Evolutionary conservation across 1,139 yeast genomes (phyloP), one percentile per base, ranked within the genome.

Genomic region (Kodamaea arcana): DNA sequence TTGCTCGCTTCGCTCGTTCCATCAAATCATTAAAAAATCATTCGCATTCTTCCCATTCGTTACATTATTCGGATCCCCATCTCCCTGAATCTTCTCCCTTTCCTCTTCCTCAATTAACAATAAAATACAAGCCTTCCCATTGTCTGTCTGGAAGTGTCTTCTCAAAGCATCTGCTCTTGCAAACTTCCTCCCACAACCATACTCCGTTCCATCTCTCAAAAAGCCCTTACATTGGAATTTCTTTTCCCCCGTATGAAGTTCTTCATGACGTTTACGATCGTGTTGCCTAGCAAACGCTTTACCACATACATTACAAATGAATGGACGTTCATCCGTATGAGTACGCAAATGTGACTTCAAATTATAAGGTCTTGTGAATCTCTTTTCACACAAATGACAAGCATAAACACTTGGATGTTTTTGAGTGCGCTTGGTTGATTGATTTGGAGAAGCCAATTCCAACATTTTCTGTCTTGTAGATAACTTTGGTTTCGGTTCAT

Each of bases 211-310:
- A 53, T 75, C 81, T 38, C 75, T 74, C 39, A 86, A 62, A 8
- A 64, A 58, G 0, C 97, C 97, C 42, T 74, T 72, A 59, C 98
- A 92, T 44, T 82, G 87, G 54, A 77, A 92, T 51, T 83, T 76
- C 66, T 87, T 90, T 56, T 85, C 92, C 3, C 97, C 97, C 6
- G 88, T 72, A 56, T 92, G 98, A 40, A 92, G 67, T 42, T 87
- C 95, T 54, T 90, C 97, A 54, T 92, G 98, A 29, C 98, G 72
- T 54, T 87, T 88, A 28, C 95, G 67, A 59, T 92, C 98, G 53
- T 92, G 97, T 53, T 88, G 96, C 39, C 98, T 67, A 1, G 97
- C 97, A 72, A 92, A 92, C 3, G 96, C 92, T 58, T 88, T 87
- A 7, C 94, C 94, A 61, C 98, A 92, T 5, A 83, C 76, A 12